Base-by-base conservation (phyloP, 1,139 yeast genomes). In the Candida sp. region DNA sequence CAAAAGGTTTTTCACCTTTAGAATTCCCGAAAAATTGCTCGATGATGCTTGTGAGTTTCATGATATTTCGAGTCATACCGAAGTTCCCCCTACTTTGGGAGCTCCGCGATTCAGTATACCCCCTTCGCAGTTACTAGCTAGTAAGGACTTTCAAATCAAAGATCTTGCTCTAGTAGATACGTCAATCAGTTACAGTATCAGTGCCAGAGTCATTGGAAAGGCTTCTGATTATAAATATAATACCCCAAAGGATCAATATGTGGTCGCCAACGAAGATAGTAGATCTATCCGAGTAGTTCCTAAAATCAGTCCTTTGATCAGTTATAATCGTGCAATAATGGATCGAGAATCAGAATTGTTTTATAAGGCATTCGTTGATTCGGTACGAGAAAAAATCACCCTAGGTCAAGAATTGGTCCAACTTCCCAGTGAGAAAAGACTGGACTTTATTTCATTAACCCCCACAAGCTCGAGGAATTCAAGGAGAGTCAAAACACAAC, bases 151-250 rank as follows among this genome's bases (percentile, higher is more conserved):
- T 4, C 48, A 44, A 15, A 43, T 58, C 43, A 53, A 62, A 52
- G 79, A 73, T 53, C 60, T 73, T 44, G 54, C 69, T 2, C 68
- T 71, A 43, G 57, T 72, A 33, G 77, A 73, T 51, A 60, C 73
- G 5, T 64, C 66, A 22, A 57, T 71, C 3, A 58, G 61, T 34
- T 73, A 72, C 49, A 60, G 68, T 44, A 66, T 73, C 7, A 70
- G 68, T 33, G 75, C 77, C 21, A 63, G 76, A 54, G 64, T 73
- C 19, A 67, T 73, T 32, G 78, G 77, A 1, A 64, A 63, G 36
- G 73, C 76, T 1, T 62, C 67, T 21, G 75, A 68, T 43, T 73
- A 69, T 48, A 45, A 53, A 3, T 43, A 47, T 35, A 40, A 45
- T 4, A 45, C 45, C 3, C 44, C 48, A 5, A 45, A 49, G 19